Conservation (phyloP, 2,329 filamentous ascomycete genomes). For the Aureobasidium mangrovei region DNA sequence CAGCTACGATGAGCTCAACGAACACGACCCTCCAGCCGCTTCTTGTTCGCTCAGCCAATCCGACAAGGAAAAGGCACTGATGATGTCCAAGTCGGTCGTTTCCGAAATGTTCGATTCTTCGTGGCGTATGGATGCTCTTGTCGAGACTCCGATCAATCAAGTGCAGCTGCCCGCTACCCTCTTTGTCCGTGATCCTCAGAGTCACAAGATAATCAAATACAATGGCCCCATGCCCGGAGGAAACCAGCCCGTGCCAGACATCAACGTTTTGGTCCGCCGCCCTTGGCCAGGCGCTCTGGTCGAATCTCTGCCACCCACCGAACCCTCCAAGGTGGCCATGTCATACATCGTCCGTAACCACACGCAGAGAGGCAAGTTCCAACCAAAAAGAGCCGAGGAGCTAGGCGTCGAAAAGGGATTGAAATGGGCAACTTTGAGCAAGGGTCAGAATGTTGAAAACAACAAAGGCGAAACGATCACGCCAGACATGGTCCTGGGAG, state of each 20-base stretch:
- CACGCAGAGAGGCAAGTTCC: conserved; percentile 71
- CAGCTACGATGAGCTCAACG: conserved; percentile 28
- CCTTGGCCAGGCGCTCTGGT: conserved; percentile 69
- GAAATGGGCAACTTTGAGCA: conserved; percentile 52
- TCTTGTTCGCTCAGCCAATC: conserved; percentile 12
- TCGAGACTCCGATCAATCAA: conserved; percentile 56
- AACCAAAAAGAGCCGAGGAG: conserved; percentile 52
- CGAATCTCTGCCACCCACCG: conserved; percentile 56
- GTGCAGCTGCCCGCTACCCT: conserved; percentile 61
- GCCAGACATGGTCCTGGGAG: conserved; percentile 76
- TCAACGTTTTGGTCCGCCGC: conserved; percentile 62
- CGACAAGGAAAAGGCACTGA: conserved; percentile 36
- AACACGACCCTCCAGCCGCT: conserved; percentile 21
- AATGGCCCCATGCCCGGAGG: conserved; percentile 55
- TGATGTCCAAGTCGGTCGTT: conserved; percentile 52
- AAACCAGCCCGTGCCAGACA: conserved; percentile 43
- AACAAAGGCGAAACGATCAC: conserved; percentile 61
- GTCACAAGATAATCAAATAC: conserved; percentile 61
- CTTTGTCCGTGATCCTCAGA: conserved; percentile 54
- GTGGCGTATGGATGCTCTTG: conserved; percentile 63
- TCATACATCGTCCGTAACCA: conserved; percentile 81
- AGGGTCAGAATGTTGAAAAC: conserved; percentile 55
- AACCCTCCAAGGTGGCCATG: conserved; percentile 58
- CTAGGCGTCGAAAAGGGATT: conserved; percentile 54
- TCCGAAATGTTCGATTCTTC: conserved; percentile 68